Evolutionary conservation across 805 yeast species (phyloP), one percentile per base, ranked within the genome.

Genomic region (Wickerhamiella shivajii): DNA sequence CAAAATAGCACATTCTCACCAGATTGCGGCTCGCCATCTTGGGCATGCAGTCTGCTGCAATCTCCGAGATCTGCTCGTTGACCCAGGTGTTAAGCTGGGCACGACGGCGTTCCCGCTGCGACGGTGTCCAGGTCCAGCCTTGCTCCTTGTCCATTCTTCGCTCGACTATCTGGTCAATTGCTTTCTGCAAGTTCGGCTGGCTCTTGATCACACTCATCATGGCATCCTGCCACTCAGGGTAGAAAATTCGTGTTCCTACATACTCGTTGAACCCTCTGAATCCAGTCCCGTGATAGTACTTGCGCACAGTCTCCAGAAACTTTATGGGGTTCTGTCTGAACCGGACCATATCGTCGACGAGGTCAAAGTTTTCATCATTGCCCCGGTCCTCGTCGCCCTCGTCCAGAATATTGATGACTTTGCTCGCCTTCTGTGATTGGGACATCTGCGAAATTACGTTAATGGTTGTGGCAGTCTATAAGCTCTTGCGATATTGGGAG

Each of bases 221-320:
- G 12, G 44, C 36, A 22, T 51, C 57, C 5, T 48, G 37, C 41
- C 56, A 44, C 5, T 55, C 54, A 11, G 50, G 47, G 34, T 44
- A 45, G 41, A 38, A 59, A 24, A 59, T 41, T 21, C 39, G 45
- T 29, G 52, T 49, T 18, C 64, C 64, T 15, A 52, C 48, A 37
- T 55, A 58, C 24, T 51, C 43, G 27, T 56, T 51, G 40, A 56
- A 60, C 11, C 55, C 53, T 17, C 64, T 50, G 52, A 60, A 60
- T 12, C 49, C 44, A 6, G 52, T 40, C 14, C 63, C 61, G 6
- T 44, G 32, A 26, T 53, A 42, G 31, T 49, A 53, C 26, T 45
- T 45, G 15, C 45, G 49, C 12, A 55, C 30, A 8, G 50, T 50
- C 24, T 45, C 43, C 29, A 57, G 31, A 34, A 55, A 54, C 27